Evolutionary conservation across 2,329 filamentous ascomycete species (phyloP), one percentile per base, ranked within the genome.

Genomic region (Colletotrichum caudatum): DNA sequence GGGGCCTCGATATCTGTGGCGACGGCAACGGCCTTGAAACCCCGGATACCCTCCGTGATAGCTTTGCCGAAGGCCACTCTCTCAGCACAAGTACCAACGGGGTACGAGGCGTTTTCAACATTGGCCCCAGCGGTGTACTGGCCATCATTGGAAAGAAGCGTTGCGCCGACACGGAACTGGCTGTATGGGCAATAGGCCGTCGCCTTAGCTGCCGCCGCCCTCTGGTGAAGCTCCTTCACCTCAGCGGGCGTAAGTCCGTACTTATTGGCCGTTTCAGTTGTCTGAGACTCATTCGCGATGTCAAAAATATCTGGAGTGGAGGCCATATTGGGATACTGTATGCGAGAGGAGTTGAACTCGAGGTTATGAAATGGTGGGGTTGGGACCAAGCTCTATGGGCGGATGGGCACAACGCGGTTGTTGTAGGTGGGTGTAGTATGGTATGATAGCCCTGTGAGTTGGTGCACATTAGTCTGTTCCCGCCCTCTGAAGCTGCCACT

Each of bases 1-100:
- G 91, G 90, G 39, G 90, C 89, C 41, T 81, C 82, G 53, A 93
- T 92, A 79, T 98, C 93, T 7, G 95, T 97, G 8, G 93, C 89
- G 5, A 99, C 94, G 20, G 93, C 95, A 29, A 99, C 82, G 26
- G 95, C 95, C 78, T 90, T 91, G 82, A 97, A 94, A 11, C 64
- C 77, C 44, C 81, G 82, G 74, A 88, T 82, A 3, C 89, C 88
- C 63, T 83, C 83, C 8, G 89, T 88, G 6, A 98, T 89, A 29
- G 95, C 95, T 50, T 91, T 94, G 9, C 90, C 93, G 75, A 98
- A 87, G 1, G 94, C 94, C n/a, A 95, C 93, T 70, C 95, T 87
- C 87, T 99, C 96, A 18, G 96, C 96, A 81, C 96, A 98, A 3
- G 93, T 97, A n/a, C 94, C 94, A 7, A 98, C 95, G 0, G 96